These are phyloP conservation scores for Vickermania ingenoplastis DNA, from an alignment of 208 protist genomes.

Conservation along the genomic window DNA sequence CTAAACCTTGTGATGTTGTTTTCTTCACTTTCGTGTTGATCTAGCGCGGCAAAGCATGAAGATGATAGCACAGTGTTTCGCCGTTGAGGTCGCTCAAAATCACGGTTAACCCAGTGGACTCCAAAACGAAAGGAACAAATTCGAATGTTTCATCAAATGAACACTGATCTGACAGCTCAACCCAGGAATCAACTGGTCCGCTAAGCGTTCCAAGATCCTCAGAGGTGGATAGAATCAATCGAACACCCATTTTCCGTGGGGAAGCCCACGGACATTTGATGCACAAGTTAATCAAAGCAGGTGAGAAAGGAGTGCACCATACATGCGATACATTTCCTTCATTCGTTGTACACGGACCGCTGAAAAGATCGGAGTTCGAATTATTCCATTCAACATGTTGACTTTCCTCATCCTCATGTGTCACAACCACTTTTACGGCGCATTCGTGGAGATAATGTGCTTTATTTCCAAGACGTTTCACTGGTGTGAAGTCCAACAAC, in stretches of 20 bases:
- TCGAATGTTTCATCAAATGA: not conserved
- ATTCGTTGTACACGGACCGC: not conserved
- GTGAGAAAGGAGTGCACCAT: not conserved
- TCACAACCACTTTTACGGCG: not conserved
- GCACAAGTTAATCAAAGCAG: not conserved
- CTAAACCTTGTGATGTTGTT: no score
- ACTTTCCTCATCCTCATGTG: no score
- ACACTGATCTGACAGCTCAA: not conserved
- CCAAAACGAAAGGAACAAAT: not conserved
- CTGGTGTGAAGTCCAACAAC: conserved; percentile 12
- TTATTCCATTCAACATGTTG: no score
- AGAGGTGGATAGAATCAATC: not conserved
- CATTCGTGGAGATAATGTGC: not conserved
- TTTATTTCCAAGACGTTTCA: not conserved
- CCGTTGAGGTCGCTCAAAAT: no score
- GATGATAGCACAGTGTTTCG: no score
- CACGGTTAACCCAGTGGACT: no score
- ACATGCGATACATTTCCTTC: not conserved
- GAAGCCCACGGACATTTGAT: not conserved
- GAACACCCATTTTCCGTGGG: not conserved
- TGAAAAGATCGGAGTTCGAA: no score
- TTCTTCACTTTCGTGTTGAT: no score
- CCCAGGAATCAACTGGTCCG: not conserved
- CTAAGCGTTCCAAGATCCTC: not conserved
- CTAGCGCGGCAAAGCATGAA: no score